Base-by-base conservation (phyloP, 805 yeast species). In the Kuraishia capsulata region DNA sequence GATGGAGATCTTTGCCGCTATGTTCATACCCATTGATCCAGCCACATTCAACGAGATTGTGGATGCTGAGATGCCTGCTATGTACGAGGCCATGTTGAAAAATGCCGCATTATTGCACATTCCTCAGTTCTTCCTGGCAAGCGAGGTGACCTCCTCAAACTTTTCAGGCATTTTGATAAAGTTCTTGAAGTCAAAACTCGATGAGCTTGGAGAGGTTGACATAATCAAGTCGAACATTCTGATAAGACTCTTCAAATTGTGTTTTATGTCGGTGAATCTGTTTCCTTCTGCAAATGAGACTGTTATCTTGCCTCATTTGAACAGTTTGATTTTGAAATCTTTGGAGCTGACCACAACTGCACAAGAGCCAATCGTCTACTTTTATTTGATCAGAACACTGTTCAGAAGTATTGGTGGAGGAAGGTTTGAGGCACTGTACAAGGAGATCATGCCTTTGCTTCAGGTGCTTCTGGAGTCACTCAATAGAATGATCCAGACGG, bases 391-490 rank as follows among this genome's bases (percentile, higher is more conserved):
- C 18, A 68, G 97, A 50, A 86, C 95, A 0, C 63, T 92, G 36
- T 92, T 92, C 66, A 71, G 97, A 57, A 84, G 95, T 51, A 89
- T 92, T 35, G 96, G 97, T 25, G 97, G 98, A 37, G 98, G 98
- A 5, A 69, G 97, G 42, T 90, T 92, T 55, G 99, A 92, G 57
- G 78, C 81, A 39, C 65, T 92, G 14, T 94, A 94, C 64, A 86
- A 92, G 49, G 95, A 89, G 44, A 90, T 94, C 16, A 73, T 88
- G 65, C 98, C 98, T 0, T 67, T 92, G 29, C 62, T 92, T 33
- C 97, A 94, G 40, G 87, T 84, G 1, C 63, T 92, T 31, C 64
- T 92, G 31, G 96, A 88, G 45, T 81, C 94, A 2, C 68, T 92
- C 46, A 90, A 90, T 56, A 74, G 85, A 48, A 71, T 89, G 66